Evolutionary conservation across 176 grass and related monocot genomes (phyloP).

Genomic region (Oropetium thomaeum): DNA sequence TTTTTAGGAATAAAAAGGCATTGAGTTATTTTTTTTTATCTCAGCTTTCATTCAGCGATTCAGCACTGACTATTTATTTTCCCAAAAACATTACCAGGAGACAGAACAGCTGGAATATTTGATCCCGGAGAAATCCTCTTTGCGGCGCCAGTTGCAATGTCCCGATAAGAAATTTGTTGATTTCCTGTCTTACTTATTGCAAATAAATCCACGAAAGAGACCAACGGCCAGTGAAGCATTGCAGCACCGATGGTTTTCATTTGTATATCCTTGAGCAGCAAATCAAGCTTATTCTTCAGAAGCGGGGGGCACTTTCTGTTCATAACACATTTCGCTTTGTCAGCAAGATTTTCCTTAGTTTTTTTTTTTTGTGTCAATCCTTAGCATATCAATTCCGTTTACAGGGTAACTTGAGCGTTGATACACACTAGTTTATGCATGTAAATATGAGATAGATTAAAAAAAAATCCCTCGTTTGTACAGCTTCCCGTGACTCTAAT

Average conservation of each 20-base stretch:
- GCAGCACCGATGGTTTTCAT: slow-evolving; percentile 78
- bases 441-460: slow-evolving; percentile 42
- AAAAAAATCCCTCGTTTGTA: slow-evolving; percentile 7
- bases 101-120: slow-evolving; percentile 77
- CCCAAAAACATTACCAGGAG: slow-evolving; percentile 41
- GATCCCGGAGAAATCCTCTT: slow-evolving; percentile 82
- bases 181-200: slow-evolving; percentile 81
- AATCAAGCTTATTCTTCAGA: neutral
- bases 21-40: neutral
- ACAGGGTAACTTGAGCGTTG: slow-evolving; percentile 7
- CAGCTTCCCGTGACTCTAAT: slow-evolving; percentile 17
- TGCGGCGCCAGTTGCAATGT: slow-evolving; percentile 57
- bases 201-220: slow-evolving; percentile 78
- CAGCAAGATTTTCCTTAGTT: neutral
- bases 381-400: slow-evolving; percentile 28
- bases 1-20: neutral
- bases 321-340: slow-evolving; percentile 5
- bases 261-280: slow-evolving; percentile 47
- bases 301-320: neutral
- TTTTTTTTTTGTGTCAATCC: slow-evolving; percentile 11
- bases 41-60: neutral
- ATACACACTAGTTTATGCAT: slow-evolving; percentile 38
- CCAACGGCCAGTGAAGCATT: slow-evolving; percentile 83
- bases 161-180: slow-evolving; percentile 76
- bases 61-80: neutral